A percentile compares a stretch with the other conserved stretches of the same genome.
Evolutionary conservation across 176 grass and related monocot genomes (phyloP).

Genomic region (Triticum dicoccoides): DNA sequence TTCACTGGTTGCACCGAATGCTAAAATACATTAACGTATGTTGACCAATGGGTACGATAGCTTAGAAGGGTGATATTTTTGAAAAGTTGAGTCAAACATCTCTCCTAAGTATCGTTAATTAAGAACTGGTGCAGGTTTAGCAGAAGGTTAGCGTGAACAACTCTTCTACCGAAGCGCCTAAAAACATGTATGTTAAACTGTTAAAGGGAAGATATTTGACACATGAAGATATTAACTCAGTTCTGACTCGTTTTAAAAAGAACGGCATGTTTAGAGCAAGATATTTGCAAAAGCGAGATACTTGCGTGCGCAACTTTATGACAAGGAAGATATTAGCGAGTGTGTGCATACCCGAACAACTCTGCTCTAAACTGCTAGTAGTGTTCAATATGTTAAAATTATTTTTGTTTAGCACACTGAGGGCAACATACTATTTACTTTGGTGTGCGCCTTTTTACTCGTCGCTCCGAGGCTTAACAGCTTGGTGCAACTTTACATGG

Average conservation of each 20-base stretch:
- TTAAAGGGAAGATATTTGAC: too few relatives aligned
- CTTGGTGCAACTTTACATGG: neutral
- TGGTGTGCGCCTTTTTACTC: too few relatives aligned
- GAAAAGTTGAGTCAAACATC: neutral
- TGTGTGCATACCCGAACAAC: too few relatives aligned
- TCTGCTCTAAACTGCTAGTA: too few relatives aligned
- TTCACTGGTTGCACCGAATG: neutral
- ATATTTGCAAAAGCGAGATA: too few relatives aligned
- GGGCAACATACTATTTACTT: too few relatives aligned
- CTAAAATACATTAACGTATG: neutral
- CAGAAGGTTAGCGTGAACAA: neutral
- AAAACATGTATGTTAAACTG: neutral
- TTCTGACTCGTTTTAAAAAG: neutral
- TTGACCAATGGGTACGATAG: neutral
- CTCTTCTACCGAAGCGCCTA: neutral
- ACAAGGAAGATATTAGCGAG: neutral
- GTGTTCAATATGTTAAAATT: neutral
- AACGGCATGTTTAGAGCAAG: too few relatives aligned
- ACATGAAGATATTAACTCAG: neutral
- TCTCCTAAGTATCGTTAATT: neutral
- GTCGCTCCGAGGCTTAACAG: neutral
- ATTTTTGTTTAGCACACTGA: too few relatives aligned
- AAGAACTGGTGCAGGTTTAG: neutral
- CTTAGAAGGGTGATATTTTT: neutral
- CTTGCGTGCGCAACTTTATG: too few relatives aligned